phyloP scores from a whole-genome alignment of 2,329 filamentous ascomycete genomes.

The Hirsutella minnesotensis region DNA sequence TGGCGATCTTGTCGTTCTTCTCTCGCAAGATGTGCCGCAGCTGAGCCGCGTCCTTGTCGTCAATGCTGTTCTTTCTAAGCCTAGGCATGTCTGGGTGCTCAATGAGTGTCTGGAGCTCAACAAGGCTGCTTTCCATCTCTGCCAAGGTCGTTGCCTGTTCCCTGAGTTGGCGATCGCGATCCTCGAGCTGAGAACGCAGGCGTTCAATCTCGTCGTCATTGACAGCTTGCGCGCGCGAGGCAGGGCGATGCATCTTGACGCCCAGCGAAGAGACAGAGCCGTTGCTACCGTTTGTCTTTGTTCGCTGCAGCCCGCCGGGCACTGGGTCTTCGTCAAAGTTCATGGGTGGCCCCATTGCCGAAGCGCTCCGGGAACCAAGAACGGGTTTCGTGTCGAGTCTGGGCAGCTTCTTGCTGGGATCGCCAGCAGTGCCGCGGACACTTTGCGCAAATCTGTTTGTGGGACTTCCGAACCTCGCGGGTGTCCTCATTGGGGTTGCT shows the following conservation, averaged over 20 bases:
- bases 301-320: slow-evolving; percentile 37
- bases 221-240: slow-evolving; percentile 37
- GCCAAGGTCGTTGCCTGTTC: slow-evolving; percentile 73
- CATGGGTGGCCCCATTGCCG: slow-evolving; percentile 40
- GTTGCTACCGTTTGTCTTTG: slow-evolving; percentile 40
- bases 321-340: slow-evolving; percentile 47
- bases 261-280: slow-evolving; percentile 44
- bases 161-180: slow-evolving; percentile 76
- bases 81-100: slow-evolving; percentile 36
- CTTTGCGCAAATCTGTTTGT: slow-evolving; percentile 53
- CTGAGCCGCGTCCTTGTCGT: slow-evolving; percentile 63
- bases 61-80: slow-evolving; percentile 35
- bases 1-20: slow-evolving; percentile 92
- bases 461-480: slow-evolving; percentile 24
- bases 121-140: slow-evolving; percentile 82
- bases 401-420: slow-evolving; percentile 45
- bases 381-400: slow-evolving; percentile 37
- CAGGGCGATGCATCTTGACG: slow-evolving; percentile 35
- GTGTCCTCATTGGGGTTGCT: slow-evolving; percentile 26
- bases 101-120: slow-evolving; percentile 64
- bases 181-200: slow-evolving; percentile 63
- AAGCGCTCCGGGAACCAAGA: slow-evolving; percentile 45
- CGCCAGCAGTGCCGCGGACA: slow-evolving; percentile 47
- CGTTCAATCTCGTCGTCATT: slow-evolving; percentile 64
- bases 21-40: slow-evolving; percentile 76